Evolutionary conservation across 2,329 filamentous ascomycete genomes (phyloP), one percentile per base, ranked within the genome.

Genomic region (Aureobasidium sp.): DNA sequence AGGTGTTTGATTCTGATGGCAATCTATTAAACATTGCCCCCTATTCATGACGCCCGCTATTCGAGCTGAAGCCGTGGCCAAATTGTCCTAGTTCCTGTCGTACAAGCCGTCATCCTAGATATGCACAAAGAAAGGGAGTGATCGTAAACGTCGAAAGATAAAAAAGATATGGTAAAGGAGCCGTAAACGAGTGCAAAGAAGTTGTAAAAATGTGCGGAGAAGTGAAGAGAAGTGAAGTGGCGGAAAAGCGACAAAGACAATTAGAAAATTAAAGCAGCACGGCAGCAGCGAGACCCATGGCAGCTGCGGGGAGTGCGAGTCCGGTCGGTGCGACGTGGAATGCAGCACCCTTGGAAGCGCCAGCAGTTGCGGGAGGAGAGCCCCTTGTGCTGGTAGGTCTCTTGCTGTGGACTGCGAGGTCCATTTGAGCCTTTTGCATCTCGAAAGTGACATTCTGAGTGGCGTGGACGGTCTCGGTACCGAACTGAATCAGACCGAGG

Each of bases 401-500:
- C n/a, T 32, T 12, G 12, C 22, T 44, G 41, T 22, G 7, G 24
- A 53, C 51, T 6, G 30, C 42, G 17, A 53, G 19, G 25, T 53
- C 51, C 51, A 53, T 53, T 8, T 53, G 40, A 19, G 34, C 34
- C 39, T 44, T 53, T 21, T 45, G 30, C 29, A 53, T 38, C 40
- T 53, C 51, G 24, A 44, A 45, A 6, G 51, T 53, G 32, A 53
- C 51, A 8, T 53, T 53, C 14, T 29, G 24, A 4, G 51, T 25
- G n/a, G 51, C 51, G 34, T 53, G 51, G 12, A 53, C 51, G n/a
- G 51, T 53, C 34, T 53, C 51, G 34, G 51, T 47, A 11, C 51
- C 51, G 14, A 39, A 53, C 10, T 53, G 51, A 19, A 53, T 39
- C 12, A 53, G 39, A 19, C 51, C 51, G 10, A 53, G n/a, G 34